These are phyloP conservation scores for Pseudotsuga menziesii DNA, from an alignment of 75 land plant species.

Conservation along the genomic window DNA sequence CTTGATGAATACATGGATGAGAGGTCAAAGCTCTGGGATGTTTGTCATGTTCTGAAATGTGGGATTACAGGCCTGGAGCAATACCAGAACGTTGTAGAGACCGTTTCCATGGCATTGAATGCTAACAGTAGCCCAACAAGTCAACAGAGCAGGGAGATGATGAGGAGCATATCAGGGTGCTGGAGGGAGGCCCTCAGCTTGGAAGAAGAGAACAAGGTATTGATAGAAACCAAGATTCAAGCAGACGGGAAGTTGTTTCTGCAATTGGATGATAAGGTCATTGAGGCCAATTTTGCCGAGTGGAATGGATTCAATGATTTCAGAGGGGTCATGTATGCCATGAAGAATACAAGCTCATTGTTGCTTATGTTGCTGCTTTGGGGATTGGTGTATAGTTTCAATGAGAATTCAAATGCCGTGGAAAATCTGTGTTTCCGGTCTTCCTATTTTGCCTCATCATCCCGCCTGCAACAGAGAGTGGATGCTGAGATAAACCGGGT, in stretches of 20 bases:
- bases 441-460: conserved; percentile 26
- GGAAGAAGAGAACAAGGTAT: conserved; percentile 46
- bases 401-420: conserved; percentile 9
- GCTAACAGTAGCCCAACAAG: too few relatives aligned
- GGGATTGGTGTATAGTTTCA: conserved; percentile 38
- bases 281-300: conserved; percentile 7
- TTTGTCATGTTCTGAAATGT: too few relatives aligned
- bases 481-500: too few relatives aligned
- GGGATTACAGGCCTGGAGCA: too few relatives aligned
- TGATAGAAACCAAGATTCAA: conserved; percentile 34
- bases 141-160: too few relatives aligned
- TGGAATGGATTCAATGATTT: conserved; percentile 46
- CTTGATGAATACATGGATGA: too few relatives aligned
- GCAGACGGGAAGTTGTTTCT: conserved; percentile 6
- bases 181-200: conserved; percentile 25
- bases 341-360: conserved; percentile 52
- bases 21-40: too few relatives aligned
- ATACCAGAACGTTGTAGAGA: too few relatives aligned
- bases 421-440: conserved; percentile 24
- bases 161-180: conserved; percentile 32
- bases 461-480: conserved; percentile 36
- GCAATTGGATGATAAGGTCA: conserved; percentile 22
- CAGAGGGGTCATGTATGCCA: conserved; percentile 54
- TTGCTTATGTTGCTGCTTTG: conserved; percentile 46
- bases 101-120: too few relatives aligned